Evolutionary conservation across 2,329 filamentous ascomycete species (phyloP), one percentile per base, ranked within the genome.

Genomic region (Calonectria crousiana): DNA sequence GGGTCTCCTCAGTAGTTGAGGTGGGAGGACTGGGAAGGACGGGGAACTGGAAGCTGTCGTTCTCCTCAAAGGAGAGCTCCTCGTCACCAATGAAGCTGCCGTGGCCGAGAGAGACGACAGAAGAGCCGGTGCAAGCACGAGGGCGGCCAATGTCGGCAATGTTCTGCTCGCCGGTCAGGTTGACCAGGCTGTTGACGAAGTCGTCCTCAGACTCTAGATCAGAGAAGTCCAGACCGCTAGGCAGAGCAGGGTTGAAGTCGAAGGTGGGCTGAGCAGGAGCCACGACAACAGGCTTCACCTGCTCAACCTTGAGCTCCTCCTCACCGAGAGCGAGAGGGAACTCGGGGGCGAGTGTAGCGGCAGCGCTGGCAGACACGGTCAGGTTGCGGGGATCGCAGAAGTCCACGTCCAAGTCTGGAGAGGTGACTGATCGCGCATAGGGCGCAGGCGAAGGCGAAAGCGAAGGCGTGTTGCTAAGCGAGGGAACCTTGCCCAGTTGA

Each of bases 321-420:
- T 93, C 92, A n/a, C 94, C 86, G 23, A 90, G 90, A 52, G 92
- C 88, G 77, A 94, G 88, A 74, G 93, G 89, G 78, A 95, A 93
- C 78, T 95, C 93, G 58, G 89, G 85, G 10, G 88, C 85, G 66
- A 89, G 82, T 11, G 86, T 88, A 49, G 88, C 84, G 75, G 87
- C 84, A 69, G 89, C 85, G 81, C 83, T 67, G 82, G 85, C 84
- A 69, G 87, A 89, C 34, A 98, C 95, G 26, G 94, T 98, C 77
- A 98, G 88, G 83, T 98, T 95, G 82, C 96, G 93, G 41, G 96
- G 96, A 83, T 98, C 96, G 85, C 96, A 98, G 84, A 97, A 97
- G 86, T 95, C 93, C 78, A 95, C 90, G 84, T 95, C 93, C 78
- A 90, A 89, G 82, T 95, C 93, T 2, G 77, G 79, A 9, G 92